These are phyloP conservation scores for Fusarium bulbicola DNA, from an alignment of 2,329 filamentous ascomycete species.

Conservation along the genomic window DNA sequence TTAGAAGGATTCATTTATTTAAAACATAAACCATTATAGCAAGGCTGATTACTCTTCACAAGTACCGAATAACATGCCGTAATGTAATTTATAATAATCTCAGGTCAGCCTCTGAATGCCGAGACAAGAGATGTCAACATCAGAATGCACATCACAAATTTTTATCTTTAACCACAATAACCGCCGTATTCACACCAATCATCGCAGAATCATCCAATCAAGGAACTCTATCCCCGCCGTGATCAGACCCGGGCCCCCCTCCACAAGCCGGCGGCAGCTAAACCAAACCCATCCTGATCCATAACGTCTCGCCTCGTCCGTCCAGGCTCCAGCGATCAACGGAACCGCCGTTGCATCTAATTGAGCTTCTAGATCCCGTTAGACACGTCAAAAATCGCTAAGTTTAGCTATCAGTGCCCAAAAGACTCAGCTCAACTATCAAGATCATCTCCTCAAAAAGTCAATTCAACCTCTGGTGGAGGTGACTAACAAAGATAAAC, in stretches of 20 bases:
- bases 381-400: not conserved
- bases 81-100: not conserved
- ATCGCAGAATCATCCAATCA: not conserved
- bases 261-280: constrained; percentile 4
- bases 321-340: not conserved
- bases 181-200: constrained; percentile 4
- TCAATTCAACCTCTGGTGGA: not conserved
- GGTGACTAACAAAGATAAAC: not conserved
- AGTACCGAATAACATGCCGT: not conserved
- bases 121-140: not conserved
- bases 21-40: not conserved
- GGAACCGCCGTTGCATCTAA: not conserved
- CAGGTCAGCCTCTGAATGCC: not conserved
- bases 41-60: not conserved
- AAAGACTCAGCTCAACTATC: not conserved
- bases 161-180: not conserved
- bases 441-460: not conserved
- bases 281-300: not conserved
- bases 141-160: not conserved
- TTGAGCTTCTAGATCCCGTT: constrained; percentile 17
- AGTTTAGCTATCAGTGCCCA: not conserved
- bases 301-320: constrained; percentile 3
- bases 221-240: constrained; percentile 3
- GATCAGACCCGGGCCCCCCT: not conserved
- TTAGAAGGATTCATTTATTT: constrained; percentile 8